phyloP scores from a whole-genome alignment of 352 stramenopile species.

The Pythium monospermum region DNA sequence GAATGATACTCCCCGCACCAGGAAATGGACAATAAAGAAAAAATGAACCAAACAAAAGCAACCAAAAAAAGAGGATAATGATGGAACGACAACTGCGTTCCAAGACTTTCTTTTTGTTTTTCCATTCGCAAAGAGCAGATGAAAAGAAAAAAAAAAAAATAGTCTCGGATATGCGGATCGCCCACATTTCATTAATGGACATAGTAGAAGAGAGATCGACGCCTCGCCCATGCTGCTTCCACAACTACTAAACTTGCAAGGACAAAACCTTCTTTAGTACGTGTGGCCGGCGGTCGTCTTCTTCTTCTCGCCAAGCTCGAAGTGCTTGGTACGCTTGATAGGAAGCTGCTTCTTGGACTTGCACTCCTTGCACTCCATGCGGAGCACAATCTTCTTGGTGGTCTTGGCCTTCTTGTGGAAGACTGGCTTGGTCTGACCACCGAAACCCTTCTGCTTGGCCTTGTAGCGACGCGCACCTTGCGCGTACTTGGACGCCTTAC shows the following conservation, averaged over 20 bases:
- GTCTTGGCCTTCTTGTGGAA: constrained; percentile 99
- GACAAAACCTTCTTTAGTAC: constrained; percentile 85
- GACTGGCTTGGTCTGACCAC: constrained; percentile 99
- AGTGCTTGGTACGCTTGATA: constrained; percentile 99
- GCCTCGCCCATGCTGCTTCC: constrained; percentile 23
- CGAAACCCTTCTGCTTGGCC: constrained; percentile 99
- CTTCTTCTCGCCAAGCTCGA: constrained; percentile 99
- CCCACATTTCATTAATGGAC: constrained; percentile 35
- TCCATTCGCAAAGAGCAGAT: too few species aligned
- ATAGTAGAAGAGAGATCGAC: constrained; percentile 27
- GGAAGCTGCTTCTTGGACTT: constrained; percentile 99
- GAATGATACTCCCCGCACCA: too few species aligned
- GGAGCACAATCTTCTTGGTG: constrained; percentile 95
- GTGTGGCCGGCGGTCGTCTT: constrained; percentile 92
- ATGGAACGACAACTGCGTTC: constrained; percentile 19
- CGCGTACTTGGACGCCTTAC: constrained; percentile 99
- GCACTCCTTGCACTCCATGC: constrained; percentile 99
- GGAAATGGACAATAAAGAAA: background rate
- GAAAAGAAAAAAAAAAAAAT: too few species aligned
- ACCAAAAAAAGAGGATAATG: background rate
- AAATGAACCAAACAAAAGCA: background rate
- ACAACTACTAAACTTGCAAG: background rate
- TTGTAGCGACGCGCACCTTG: constrained; percentile 98
- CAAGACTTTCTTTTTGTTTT: too few species aligned
- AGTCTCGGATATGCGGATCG: too few species aligned